Base-by-base conservation (phyloP, 805 yeast genomes). In the Lachancea waltii region DNA sequence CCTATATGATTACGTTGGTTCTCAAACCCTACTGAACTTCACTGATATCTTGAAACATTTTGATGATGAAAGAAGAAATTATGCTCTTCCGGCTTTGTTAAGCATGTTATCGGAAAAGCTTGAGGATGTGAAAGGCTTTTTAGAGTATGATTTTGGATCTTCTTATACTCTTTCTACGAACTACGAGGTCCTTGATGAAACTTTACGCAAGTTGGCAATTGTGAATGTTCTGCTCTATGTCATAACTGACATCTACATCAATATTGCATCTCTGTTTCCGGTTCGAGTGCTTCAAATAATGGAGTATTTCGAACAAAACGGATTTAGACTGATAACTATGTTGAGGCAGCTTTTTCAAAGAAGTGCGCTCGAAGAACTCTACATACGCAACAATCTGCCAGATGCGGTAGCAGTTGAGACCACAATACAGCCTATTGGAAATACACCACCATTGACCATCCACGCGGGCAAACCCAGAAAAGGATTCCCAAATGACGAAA, bases 1-100 rank as follows among this genome's bases (percentile, higher is more conserved):
- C 2, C 81, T 90, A 0, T 80, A 68, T 53, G 87, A 82, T 49
- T 77, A 70, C 47, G 65, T 72, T 4, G 61, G 68, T 24, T 75
- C 85, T 1, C 70, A 69, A 42, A 73, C 79, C 0, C 58, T 77
- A 45, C 64, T 68, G 27, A 73, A 78, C 15, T 56, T 77, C 21
- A 63, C 74, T 22, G 77, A 75, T 17, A 70, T 77, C 1, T 61
- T 80, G 30, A 76, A 73, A 47, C 67, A 67, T 33, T 69, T 78
- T 38, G 83, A 77, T 49, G 77, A 73, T 31, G 75, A 74, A 30
- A 64, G 68, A 27, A 68, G 73, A 19, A 68, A 67, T 6, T 75
- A 73, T 54, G 80, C 58, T 3, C 59, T 73, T 22, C 53, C 54
- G 5, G 42, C 43, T 1, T 40, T 68, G 24, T 48, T 73, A 22